Evolutionary conservation across 441 rosid species (phyloP).

Genomic region (Kokia cookei): DNA sequence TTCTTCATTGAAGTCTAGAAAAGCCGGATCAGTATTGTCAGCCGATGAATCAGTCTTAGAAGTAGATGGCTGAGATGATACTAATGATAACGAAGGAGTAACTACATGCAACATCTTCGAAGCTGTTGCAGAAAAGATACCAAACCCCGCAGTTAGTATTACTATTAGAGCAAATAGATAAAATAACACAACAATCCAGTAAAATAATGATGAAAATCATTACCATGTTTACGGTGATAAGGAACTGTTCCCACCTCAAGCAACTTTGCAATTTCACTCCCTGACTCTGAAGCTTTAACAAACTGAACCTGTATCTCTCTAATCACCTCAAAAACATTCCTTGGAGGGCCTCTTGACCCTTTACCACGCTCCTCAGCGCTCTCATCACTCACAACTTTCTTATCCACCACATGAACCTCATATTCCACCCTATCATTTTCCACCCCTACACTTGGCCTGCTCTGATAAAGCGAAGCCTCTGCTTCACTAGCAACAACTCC

Average conservation of each 20-base stretch:
- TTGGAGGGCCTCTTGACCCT: conserved; percentile 33
- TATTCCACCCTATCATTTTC: conserved; percentile 35
- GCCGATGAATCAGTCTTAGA: conserved; percentile 43
- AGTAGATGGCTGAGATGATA: conserved; percentile 49
- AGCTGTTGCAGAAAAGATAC: conserved; percentile 32
- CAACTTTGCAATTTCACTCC: conserved; percentile 68
- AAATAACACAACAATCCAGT: background rate
- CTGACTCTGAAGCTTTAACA: conserved; percentile 75
- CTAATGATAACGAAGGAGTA: conserved; percentile 42
- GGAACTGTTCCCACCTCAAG: conserved; percentile 86
- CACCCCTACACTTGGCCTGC: conserved; percentile 44
- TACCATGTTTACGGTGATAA: conserved; percentile 73
- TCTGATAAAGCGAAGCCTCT: conserved; percentile 48
- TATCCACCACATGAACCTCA: conserved; percentile 60
- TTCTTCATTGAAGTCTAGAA: conserved; percentile 62
- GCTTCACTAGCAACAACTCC: conserved; percentile 27
- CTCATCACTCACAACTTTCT: conserved; percentile 53
- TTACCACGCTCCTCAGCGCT: conserved; percentile 37
- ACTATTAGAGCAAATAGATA: background rate
- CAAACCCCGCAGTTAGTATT: conserved; percentile 6
- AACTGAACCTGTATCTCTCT: conserved; percentile 67
- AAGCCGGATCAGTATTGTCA: conserved; percentile 29
- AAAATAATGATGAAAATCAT: background rate
- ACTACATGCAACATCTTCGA: conserved; percentile 63
- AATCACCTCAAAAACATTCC: conserved; percentile 50